Conservation (phyloP, 2,329 filamentous ascomycete species). For the Blastomyces emzantsi region DNA sequence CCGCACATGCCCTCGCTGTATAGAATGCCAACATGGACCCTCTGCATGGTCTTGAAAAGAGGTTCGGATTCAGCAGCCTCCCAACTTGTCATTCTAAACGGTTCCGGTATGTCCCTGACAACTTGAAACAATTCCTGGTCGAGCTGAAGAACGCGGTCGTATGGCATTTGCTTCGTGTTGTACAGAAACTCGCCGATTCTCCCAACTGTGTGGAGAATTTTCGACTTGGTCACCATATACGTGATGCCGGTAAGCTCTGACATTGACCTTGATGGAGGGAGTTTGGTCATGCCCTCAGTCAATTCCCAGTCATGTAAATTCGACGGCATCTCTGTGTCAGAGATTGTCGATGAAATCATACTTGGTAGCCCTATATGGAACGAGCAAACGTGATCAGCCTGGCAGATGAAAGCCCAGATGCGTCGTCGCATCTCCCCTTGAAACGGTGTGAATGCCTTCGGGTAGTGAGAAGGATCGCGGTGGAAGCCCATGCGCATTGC, state of each 20-base stretch:
- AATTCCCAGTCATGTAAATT: slow-evolving; percentile 37
- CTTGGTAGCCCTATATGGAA: slow-evolving; percentile 27
- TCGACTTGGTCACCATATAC: slow-evolving; percentile 12
- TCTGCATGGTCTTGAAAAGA: not conserved
- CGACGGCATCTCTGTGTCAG: slow-evolving; percentile 31
- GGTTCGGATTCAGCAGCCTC: not conserved
- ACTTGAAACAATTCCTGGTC: slow-evolving; percentile 18
- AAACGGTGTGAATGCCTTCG: slow-evolving; percentile 25
- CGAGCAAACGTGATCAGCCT: slow-evolving; percentile 25
- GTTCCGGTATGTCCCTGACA: slow-evolving; percentile 14
- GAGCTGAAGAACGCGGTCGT: slow-evolving; percentile 17
- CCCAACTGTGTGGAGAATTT: slow-evolving; percentile 13
- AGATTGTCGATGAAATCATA: slow-evolving; percentile 30
- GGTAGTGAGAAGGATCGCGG: slow-evolving; percentile 30
- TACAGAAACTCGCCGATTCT: slow-evolving; percentile 14
- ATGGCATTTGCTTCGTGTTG: slow-evolving; percentile 13
- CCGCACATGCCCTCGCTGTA: slow-evolving; percentile 27
- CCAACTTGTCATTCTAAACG: slow-evolving; percentile 4
- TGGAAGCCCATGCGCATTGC: slow-evolving; percentile 35
- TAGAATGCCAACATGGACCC: slow-evolving; percentile 24
- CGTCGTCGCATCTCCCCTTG: slow-evolving; percentile 31
- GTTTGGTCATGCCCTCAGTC: slow-evolving; percentile 24
- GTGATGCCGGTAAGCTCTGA: slow-evolving; percentile 20
- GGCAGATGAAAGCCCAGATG: slow-evolving; percentile 27
- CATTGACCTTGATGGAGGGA: slow-evolving; percentile 23